phyloP scores from a whole-genome alignment of 2,329 filamentous ascomycete species.

The Monosporascus sp. region DNA sequence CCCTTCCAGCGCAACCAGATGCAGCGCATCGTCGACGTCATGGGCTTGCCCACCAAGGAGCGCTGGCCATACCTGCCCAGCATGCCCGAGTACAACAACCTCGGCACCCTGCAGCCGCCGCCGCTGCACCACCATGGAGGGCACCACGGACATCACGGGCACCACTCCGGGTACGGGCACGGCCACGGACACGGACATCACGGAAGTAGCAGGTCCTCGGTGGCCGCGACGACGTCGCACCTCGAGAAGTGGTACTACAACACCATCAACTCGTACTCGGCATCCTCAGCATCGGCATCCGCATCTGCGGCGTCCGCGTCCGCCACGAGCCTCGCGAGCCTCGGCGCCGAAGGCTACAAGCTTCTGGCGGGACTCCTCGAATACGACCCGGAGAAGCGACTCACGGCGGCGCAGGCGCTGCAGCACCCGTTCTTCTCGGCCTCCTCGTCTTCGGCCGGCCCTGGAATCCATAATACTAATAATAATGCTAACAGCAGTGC shows the following conservation, averaged over 20 bases:
- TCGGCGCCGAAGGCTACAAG: constrained; percentile 73
- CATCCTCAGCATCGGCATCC: constrained; percentile 38
- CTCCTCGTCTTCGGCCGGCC: no score
- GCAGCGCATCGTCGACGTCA: constrained; percentile 96
- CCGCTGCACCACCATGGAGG: constrained; percentile 37
- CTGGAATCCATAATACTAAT: neutral
- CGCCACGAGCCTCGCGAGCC: constrained; percentile 41
- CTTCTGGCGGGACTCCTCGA: constrained; percentile 78
- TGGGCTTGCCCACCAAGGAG: constrained; percentile 84
- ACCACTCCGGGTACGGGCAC: constrained; percentile 13
- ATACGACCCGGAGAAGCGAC: constrained; percentile 83
- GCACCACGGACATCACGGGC: constrained; percentile 6
- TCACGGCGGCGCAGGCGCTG: constrained; percentile 85
- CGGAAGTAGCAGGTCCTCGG: constrained; percentile 17
- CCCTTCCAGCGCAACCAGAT: constrained; percentile 98
- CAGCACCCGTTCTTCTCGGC: constrained; percentile 83
- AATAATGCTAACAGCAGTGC: constrained; percentile 19
- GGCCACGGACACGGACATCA: constrained; percentile 19
- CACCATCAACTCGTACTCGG: constrained; percentile 56
- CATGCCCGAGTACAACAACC: constrained; percentile 81
- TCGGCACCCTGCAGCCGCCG: constrained; percentile 51
- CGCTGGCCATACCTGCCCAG: constrained; percentile 77
- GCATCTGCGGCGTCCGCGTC: constrained; percentile 8
- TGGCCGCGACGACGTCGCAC: constrained; percentile 33
- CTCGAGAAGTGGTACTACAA: constrained; percentile 78